Evolutionary conservation across 805 yeast genomes (phyloP), one percentile per base, ranked within the genome.

Genomic region (Candida peoriensis): DNA sequence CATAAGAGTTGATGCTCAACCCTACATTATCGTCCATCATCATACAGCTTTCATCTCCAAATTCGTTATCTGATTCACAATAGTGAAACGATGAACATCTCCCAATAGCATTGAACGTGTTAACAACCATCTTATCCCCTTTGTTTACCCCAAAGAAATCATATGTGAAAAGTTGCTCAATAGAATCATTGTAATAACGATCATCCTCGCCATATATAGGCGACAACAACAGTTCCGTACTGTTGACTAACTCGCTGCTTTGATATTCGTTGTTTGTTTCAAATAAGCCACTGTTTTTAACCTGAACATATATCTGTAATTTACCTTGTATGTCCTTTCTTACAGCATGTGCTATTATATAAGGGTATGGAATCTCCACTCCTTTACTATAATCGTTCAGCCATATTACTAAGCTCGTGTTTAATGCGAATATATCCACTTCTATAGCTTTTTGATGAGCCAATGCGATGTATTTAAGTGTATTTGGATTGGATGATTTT

Each of bases 381-480:
- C 72, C 72, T 20, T 51, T 57, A 4, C 53, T 54, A 21, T 53
- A 37, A 7, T 47, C 45, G 20, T 52, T 48, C 28, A 67, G 55
- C 74, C 74, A 68, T 3, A 67, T 38, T 2, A 66, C 43, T 4
- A 68, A 41, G 10, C 60, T 55, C 5, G 57, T 48, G 32, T 59
- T 60, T 32, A 67, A 32, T 2, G 63, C 61, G 43, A 64, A 68
- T 4, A 68, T 27, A 34, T 67, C 72, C 6, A 52, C 50, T 9
- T 42, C 42, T 8, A 41, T 28, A 5, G 34, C 38, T 8, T 30
- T 21, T n/a, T 40, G 39, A 8, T 43, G 42, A 15, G 42, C 34
- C 8, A 43, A 30, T 1, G 43, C 42, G 12, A 46, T 35, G 24
- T 30, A 39, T 11, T 30, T 34, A 15, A 47, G 20, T 4, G 41